phyloP scores from a whole-genome alignment of 768 basidiomycete genomes.

The Auriculariales sp. region DNA sequence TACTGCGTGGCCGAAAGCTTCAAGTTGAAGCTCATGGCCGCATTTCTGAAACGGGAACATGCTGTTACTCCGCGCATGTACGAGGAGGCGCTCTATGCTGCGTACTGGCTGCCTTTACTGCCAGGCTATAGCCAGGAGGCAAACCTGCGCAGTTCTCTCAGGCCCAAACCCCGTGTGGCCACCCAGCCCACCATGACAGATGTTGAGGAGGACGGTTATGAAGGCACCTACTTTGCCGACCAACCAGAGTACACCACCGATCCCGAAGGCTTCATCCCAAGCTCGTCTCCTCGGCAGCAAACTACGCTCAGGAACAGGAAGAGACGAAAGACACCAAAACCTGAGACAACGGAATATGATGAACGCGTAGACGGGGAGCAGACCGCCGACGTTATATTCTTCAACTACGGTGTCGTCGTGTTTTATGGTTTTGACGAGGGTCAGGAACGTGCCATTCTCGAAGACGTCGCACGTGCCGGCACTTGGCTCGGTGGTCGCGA shows the following conservation, averaged over 20 bases:
- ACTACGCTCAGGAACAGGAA: background rate
- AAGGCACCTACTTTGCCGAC: constrained; percentile 63
- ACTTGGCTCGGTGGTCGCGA: constrained; percentile 44
- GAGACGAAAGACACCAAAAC: background rate
- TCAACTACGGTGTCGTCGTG: constrained; percentile 80
- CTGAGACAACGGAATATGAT: constrained; percentile 1
- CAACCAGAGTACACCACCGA: constrained; percentile 5
- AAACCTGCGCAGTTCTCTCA: constrained; percentile 72
- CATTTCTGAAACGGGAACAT: constrained; percentile 86
- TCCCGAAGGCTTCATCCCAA: background rate
- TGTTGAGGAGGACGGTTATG: constrained; percentile 82
- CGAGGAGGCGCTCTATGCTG: constrained; percentile 88
- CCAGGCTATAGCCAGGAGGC: constrained; percentile 81
- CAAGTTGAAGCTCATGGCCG: constrained; percentile 68
- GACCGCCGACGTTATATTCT: constrained; percentile 64
- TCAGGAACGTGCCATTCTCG: constrained; percentile 71
- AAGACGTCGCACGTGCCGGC: constrained; percentile 65
- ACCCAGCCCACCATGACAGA: constrained; percentile 62
- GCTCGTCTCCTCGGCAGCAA: background rate
- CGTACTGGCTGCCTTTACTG: constrained; percentile 82
- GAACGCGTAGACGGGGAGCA: constrained; percentile 25
- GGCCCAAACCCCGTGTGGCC: constrained; percentile 36
- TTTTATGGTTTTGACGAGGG: constrained; percentile 77
- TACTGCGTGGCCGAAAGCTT: constrained; percentile 81
- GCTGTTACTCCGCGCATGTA: constrained; percentile 77